These are phyloP conservation scores for Carnegiea gigantea DNA, from an alignment of 179 eudicot species.

Conservation along the genomic window DNA sequence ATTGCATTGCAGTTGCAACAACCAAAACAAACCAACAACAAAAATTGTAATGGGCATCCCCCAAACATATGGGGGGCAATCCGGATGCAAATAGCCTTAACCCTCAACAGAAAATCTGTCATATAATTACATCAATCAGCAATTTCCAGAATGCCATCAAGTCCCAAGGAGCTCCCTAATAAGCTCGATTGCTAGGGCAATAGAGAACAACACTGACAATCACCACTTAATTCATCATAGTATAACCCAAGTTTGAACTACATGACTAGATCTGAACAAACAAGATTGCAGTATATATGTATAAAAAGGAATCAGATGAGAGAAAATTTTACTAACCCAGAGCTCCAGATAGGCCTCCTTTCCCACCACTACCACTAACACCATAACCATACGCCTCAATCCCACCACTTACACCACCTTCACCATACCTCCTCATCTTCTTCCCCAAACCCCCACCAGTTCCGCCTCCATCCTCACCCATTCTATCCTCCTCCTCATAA, in stretches of 20 bases:
- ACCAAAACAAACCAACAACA: not conserved
- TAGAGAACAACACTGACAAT: not conserved
- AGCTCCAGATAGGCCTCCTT: constrained; percentile 40
- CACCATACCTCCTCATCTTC: constrained; percentile 47
- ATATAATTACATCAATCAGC: not conserved
- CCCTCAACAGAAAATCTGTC: not conserved
- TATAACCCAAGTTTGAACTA: not conserved
- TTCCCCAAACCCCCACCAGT: constrained; percentile 35
- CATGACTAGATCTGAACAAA: not conserved
- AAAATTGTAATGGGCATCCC: not conserved
- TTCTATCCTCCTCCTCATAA: constrained; percentile 30
- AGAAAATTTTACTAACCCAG: constrained; percentile 40
- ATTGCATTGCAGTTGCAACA: not conserved
- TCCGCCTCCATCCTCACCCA: constrained; percentile 12
- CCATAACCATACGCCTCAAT: constrained; percentile 22
- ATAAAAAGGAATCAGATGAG: not conserved
- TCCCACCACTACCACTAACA: constrained; percentile 38
- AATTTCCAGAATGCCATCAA: not conserved
- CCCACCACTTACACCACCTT: not conserved
- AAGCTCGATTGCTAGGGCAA: not conserved
- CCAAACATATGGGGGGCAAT: not conserved
- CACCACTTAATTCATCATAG: not conserved
- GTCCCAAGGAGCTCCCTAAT: not conserved
- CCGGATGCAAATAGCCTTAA: not conserved
- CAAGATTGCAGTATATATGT: not conserved